These are phyloP conservation scores for Annulohypoxylon bovei DNA, from an alignment of 495 filamentous ascomycete species.

Conservation along the genomic window DNA sequence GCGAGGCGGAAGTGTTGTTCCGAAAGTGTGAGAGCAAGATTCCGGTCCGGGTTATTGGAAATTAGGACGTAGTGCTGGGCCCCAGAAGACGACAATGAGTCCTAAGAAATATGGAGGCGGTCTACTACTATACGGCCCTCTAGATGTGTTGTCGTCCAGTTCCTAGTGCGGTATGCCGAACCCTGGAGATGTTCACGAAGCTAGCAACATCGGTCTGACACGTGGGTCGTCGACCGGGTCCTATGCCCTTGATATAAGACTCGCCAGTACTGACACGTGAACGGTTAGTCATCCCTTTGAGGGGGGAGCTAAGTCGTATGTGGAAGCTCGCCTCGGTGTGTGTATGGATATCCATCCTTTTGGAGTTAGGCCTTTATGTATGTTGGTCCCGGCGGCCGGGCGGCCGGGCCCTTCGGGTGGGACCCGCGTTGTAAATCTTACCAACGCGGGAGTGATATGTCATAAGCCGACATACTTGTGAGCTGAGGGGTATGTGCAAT, in stretches of 20 bases:
- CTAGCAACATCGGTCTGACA: constrained; percentile 11
- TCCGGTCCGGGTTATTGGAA: background rate
- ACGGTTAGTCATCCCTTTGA: constrained; percentile 1
- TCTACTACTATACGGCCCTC: background rate
- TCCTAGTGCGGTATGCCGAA: constrained; percentile 4
- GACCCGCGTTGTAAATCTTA: constrained; percentile 16
- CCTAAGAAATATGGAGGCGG: background rate
- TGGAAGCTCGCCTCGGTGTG: constrained; percentile 23
- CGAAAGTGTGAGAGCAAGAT: background rate
- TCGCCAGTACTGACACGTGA: constrained; percentile 4
- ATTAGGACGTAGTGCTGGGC: background rate
- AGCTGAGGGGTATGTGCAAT: background rate
- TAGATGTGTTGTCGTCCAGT: background rate
- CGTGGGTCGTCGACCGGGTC: constrained; percentile 19
- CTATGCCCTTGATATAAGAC: background rate
- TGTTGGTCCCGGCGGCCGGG: constrained; percentile 21
- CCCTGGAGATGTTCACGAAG: constrained; percentile 7
- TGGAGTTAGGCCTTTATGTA: background rate
- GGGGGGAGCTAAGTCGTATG: constrained; percentile 18
- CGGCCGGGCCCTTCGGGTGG: background rate
- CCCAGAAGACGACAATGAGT: background rate
- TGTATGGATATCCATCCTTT: constrained; percentile 24
- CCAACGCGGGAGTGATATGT: constrained; percentile 11
- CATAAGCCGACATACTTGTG: constrained; percentile 1
- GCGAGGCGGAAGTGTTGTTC: background rate